Conservation (phyloP, 495 filamentous ascomycete genomes). For the Penicillium steckii region DNA sequence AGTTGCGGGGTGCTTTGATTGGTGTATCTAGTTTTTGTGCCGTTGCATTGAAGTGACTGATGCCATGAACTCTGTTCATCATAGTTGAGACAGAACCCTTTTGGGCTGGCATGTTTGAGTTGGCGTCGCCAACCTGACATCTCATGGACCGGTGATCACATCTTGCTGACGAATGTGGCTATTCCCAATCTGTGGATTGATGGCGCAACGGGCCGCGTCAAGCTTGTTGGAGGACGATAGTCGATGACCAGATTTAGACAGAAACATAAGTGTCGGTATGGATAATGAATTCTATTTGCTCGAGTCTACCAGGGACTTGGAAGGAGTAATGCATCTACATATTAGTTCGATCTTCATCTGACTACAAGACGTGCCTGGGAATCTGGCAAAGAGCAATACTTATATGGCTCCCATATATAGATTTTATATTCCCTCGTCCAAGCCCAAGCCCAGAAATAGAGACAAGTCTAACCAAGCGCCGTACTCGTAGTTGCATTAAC, state of each 20-base stretch:
- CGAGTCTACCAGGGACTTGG: background rate
- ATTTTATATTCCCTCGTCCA: no score
- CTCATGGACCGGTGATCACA: background rate
- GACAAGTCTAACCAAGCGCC: background rate
- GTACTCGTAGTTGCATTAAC: background rate
- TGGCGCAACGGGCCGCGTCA: background rate
- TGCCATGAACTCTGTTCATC: constrained; percentile 1
- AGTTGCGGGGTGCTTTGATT: background rate
- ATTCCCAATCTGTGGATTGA: background rate
- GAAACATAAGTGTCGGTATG: background rate
- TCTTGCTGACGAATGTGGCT: constrained; percentile 9
- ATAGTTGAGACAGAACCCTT: background rate
- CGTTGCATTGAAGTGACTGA: constrained; percentile 10
- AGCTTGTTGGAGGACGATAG: background rate
- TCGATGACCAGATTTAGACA: background rate
- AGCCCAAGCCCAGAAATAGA: background rate
- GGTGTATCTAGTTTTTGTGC: constrained; percentile 10
- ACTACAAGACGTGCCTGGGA: background rate
- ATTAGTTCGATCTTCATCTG: background rate
- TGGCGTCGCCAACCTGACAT: constrained; percentile 8
- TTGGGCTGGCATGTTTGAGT: background rate
- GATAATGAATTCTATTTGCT: background rate
- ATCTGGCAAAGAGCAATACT: background rate
- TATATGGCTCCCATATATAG: background rate
- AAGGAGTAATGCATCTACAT: background rate